These are phyloP conservation scores for Paecilomyces formosus DNA, from an alignment of 2,329 filamentous ascomycete species.

Conservation along the genomic window DNA sequence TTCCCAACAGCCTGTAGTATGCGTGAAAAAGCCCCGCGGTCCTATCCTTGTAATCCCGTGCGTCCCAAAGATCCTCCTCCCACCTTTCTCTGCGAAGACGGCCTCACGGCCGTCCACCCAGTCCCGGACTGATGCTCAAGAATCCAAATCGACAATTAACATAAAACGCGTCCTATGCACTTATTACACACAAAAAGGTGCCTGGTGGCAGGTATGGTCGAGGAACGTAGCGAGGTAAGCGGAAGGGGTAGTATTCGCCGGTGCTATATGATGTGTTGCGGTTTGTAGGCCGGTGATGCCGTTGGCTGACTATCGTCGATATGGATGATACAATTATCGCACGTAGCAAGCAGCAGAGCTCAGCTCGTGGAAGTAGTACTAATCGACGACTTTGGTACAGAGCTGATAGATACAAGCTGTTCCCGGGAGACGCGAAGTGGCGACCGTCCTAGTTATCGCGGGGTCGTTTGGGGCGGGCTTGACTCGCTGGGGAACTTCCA, in stretches of 20 bases:
- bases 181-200: neutral
- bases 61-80: constrained; percentile 20
- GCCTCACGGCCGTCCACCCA: constrained; percentile 29
- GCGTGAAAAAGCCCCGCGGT: neutral
- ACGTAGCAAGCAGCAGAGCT: neutral
- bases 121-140: constrained; percentile 10
- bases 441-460: neutral
- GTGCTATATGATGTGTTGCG: neutral
- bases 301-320: neutral
- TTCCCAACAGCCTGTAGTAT: neutral
- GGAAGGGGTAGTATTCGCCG: neutral
- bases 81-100: constrained; percentile 23
- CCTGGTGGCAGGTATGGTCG: neutral
- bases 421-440: neutral
- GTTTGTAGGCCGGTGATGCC: neutral
- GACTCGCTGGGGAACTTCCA: neutral
- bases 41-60: constrained; percentile 3
- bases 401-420: neutral
- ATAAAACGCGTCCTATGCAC: neutral
- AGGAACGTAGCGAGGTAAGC: neutral
- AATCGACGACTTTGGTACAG: neutral
- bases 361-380: neutral
- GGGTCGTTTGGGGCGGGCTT: neutral
- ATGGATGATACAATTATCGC: neutral
- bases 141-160: constrained; percentile 4